A percentile compares a stretch with the other conserved stretches of the same genome.
phyloP scores from a whole-genome alignment of 768 basidiomycete species.

The Suillus spraguei region DNA sequence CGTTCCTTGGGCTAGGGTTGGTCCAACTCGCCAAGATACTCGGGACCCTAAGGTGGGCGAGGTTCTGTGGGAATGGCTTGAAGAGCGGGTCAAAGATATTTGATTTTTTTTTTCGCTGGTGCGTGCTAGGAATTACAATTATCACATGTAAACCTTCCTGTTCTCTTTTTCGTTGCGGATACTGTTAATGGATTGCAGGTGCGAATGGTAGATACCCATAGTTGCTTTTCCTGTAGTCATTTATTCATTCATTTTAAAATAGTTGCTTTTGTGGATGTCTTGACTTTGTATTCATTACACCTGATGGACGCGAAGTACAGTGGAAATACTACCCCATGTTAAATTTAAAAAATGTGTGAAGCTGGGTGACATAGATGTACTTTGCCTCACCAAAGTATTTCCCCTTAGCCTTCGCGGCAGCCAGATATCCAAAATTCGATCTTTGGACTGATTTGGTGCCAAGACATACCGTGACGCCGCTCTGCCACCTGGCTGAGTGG shows the following conservation, averaged over 20 bases:
- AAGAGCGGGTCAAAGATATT: conserved; percentile 33
- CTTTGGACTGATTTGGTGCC: no score
- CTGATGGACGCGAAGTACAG: background rate
- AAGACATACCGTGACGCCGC: no score
- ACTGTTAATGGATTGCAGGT: background rate
- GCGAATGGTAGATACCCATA: background rate
- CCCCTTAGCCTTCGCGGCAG: background rate
- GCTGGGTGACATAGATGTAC: background rate
- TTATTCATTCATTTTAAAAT: background rate
- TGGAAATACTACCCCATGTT: background rate
- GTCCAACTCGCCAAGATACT: conserved; percentile 22
- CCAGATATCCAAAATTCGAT: no score
- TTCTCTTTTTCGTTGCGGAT: no score
- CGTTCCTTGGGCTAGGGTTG: conserved; percentile 37
- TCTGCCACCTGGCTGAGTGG: no score
- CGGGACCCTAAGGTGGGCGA: conserved; percentile 26
- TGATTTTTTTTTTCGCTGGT: conserved; percentile 9
- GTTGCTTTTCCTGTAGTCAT: background rate
- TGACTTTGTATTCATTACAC: background rate
- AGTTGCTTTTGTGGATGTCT: background rate
- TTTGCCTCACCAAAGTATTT: background rate
- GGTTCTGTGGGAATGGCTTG: conserved; percentile 39
- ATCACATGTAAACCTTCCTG: background rate
- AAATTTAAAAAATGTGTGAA: no score
- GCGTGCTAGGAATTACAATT: no score